These are phyloP conservation scores for Alternaria novae-zelandiae DNA, from an alignment of 2,329 filamentous ascomycete genomes.

Conservation along the genomic window DNA sequence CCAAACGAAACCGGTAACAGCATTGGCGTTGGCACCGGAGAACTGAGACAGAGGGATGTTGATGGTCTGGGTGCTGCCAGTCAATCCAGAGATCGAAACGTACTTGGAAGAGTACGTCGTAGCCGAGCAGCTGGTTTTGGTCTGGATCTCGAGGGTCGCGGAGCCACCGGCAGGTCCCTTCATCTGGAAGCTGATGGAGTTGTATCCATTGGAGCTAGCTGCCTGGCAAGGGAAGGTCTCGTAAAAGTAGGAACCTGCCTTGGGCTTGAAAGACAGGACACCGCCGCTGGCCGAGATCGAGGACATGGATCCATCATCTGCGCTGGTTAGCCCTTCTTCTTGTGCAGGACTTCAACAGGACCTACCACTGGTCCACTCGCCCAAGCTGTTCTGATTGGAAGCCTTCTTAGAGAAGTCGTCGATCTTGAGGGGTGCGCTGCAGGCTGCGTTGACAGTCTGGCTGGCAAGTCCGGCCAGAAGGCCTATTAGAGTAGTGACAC, in stretches of 20 bases:
- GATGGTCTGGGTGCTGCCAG: conserved; percentile 58
- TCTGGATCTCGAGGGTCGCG: conserved; percentile 57
- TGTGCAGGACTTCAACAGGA: background rate
- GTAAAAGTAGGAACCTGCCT: conserved; percentile 60
- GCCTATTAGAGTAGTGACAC: conserved; percentile 37
- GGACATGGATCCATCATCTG: conserved; percentile 60
- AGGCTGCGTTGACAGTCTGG: conserved; percentile 40
- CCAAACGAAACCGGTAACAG: conserved; percentile 56
- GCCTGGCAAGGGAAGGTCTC: conserved; percentile 59
- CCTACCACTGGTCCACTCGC: conserved; percentile 46
- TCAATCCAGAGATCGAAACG: conserved; percentile 55
- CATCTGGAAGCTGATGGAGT: conserved; percentile 56
- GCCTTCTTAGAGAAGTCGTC: conserved; percentile 49
- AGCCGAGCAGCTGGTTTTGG: conserved; percentile 52
- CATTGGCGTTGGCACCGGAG: conserved; percentile 58
- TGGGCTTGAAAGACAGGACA: conserved; percentile 59
- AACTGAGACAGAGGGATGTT: conserved; percentile 60
- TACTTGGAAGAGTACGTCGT: conserved; percentile 54
- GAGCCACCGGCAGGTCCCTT: conserved; percentile 54
- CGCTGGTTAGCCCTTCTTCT: conserved; percentile 10
- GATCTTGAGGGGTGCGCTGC: conserved; percentile 45
- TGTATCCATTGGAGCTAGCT: conserved; percentile 55
- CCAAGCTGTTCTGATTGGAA: conserved; percentile 45
- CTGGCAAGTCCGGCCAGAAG: conserved; percentile 39
- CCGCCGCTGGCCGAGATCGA: conserved; percentile 52